These are phyloP conservation scores for Epichloe typhina DNA, from an alignment of 2,329 filamentous ascomycete species.

Conservation along the genomic window DNA sequence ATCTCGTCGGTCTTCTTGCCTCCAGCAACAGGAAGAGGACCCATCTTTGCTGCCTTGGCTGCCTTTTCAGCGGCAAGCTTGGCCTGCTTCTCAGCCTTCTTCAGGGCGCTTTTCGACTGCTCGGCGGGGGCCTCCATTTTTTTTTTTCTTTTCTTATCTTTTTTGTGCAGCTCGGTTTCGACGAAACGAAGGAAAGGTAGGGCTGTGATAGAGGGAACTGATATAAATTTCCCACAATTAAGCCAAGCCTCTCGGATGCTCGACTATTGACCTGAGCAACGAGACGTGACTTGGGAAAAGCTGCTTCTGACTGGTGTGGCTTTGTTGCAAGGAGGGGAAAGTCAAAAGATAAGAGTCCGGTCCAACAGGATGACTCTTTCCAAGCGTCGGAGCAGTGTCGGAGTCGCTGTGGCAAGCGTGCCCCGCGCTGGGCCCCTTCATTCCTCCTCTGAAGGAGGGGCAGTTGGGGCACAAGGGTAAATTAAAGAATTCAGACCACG, in stretches of 20 bases:
- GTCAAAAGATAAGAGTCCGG: not conserved
- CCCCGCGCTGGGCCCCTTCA: conserved; percentile 5
- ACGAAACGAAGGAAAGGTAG: not conserved
- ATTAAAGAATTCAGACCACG: not conserved
- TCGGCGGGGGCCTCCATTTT: conserved; percentile 20
- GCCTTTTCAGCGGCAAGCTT: conserved; percentile 49
- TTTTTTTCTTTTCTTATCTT: conserved; percentile 4
- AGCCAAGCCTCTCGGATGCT: not conserved
- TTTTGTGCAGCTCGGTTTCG: not conserved
- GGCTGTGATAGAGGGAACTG: not conserved
- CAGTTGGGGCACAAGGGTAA: conserved; percentile 3
- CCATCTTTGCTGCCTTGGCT: conserved; percentile 46
- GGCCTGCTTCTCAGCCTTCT: conserved; percentile 53
- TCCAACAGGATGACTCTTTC: conserved; percentile 4
- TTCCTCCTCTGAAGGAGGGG: conserved; percentile 9
- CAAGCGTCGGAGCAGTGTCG: not conserved
- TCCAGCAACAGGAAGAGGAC: conserved; percentile 35
- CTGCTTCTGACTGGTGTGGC: not conserved
- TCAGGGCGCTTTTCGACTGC: conserved; percentile 48
- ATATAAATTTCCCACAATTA: not conserved
- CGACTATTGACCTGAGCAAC: not conserved
- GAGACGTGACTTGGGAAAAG: not conserved
- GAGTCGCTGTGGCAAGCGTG: conserved; percentile 3
- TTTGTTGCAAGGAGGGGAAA: not conserved
- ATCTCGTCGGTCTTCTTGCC: conserved; percentile 53